Conservation (phyloP, 2,329 filamentous ascomycete species). For the Dactylellina drechsleri region DNA sequence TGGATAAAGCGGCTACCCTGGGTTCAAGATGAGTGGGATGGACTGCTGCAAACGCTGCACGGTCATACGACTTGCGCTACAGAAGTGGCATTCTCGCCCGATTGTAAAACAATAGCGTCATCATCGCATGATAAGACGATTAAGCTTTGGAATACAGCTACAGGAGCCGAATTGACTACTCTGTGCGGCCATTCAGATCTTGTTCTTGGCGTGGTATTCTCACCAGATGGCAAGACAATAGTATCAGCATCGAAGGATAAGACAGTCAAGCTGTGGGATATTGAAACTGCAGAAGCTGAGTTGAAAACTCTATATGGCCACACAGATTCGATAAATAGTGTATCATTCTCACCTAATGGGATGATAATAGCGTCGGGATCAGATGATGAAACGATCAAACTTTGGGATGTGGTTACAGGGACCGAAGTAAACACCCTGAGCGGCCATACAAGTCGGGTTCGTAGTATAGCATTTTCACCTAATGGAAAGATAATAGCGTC, state of each 20-base stretch:
- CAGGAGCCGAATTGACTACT: too few relatives aligned
- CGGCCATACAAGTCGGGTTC: background rate
- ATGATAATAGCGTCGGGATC: too few relatives aligned
- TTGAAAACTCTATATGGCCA: background rate
- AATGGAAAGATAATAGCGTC: background rate
- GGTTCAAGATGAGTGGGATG: slow-evolving; percentile 15
- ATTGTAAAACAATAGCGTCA: background rate
- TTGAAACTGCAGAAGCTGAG: too few relatives aligned
- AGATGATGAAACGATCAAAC: too few relatives aligned
- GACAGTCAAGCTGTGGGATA: too few relatives aligned
- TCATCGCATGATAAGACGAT: background rate
- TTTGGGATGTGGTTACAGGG: too few relatives aligned
- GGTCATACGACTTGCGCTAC: background rate
- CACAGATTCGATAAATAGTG: background rate
- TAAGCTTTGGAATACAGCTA: background rate
- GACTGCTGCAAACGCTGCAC: slow-evolving; percentile 11
- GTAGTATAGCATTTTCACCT: background rate
- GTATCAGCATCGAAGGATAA: too few relatives aligned
- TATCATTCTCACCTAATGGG: slow-evolving; percentile 5
- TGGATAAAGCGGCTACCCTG: background rate
- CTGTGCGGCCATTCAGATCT: too few relatives aligned
- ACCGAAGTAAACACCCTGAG: background rate
- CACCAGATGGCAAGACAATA: too few relatives aligned
- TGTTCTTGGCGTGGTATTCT: too few relatives aligned
- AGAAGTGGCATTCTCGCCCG: background rate